Base-by-base conservation (phyloP, 768 basidiomycete species). In the Termitomyces bulborhizus region DNA sequence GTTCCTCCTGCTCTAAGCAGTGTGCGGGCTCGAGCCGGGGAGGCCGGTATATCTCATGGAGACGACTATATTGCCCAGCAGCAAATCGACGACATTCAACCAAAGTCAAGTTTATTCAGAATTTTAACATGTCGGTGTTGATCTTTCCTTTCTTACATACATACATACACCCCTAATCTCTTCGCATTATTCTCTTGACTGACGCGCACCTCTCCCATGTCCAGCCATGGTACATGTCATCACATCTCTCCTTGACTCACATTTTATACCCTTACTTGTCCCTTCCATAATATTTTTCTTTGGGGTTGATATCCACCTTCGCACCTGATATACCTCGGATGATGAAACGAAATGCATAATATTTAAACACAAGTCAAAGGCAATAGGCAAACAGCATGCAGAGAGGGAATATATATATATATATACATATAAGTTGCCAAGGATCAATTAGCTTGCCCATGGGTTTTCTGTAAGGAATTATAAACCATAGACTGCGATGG, bases 121-220 rank as follows among this genome's bases (percentile, higher is more conserved):
- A 80, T 91, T 59, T 70, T 93, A 57, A 90, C 88, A 46, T 92
- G 90, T 72, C 84, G 83, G 65, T 92, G 90, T 74, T 85, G 83
- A 61, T 59, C 49, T 56, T 51, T 40, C 40, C 58, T 62, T 65
- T 59, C 58, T 60, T 57, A 51, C 46, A 55, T 63, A 59, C 46
- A 55, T 63, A 59, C 59, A 51, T 62, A 56, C 53, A 55, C 53
- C 53, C 58, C 57, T 62, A 55, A 60, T 59, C 62, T 53, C 62
- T 60, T 63, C 63, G 57, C 60, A 59, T 65, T 65, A 61, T 62
- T 62, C 58, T 65, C 61, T 64, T 65, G 54, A 60, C 55, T 64
- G 60, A 57, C 55, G 58, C 54, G 46, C 57, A 57, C 31, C 43
- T 52, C 46, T 60, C 49, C 62, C 4, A 48, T 58, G 57, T 64